phyloP scores from a whole-genome alignment of 495 filamentous ascomycete genomes.

The Sporormia fimetaria region DNA sequence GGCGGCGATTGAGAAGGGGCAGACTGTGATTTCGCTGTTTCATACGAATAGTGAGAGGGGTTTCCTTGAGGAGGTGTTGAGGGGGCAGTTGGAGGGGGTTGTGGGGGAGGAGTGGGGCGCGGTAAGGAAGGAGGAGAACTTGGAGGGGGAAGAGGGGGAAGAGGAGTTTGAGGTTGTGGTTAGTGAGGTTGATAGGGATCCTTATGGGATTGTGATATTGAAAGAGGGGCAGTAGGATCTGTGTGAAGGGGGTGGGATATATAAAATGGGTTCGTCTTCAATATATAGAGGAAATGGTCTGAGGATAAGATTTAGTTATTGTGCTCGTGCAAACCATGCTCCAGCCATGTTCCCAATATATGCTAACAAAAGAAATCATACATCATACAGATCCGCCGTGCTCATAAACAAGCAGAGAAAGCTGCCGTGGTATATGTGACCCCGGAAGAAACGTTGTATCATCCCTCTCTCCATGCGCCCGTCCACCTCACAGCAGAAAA shows the following conservation, averaged over 20 bases:
- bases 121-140: slow-evolving; percentile 35
- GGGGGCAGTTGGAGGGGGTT: slow-evolving; percentile 45
- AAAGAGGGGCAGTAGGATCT: slow-evolving; percentile 26
- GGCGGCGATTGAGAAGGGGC: slow-evolving; percentile 76
- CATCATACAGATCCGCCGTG: too few species aligned
- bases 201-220: slow-evolving; percentile 54
- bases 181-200: slow-evolving; percentile 71
- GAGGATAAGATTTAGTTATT: too few species aligned
- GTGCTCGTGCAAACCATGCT: too few species aligned
- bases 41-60: slow-evolving; percentile 86
- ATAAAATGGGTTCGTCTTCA: too few species aligned
- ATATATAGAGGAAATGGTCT: too few species aligned
- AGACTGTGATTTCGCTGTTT: slow-evolving; percentile 68
- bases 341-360: too few species aligned
- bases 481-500: too few species aligned
- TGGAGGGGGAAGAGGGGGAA: slow-evolving; percentile 40
- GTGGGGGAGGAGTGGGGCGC: slow-evolving; percentile 46
- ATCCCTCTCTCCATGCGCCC: too few species aligned
- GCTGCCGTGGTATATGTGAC: too few species aligned
- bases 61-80: slow-evolving; percentile 62
- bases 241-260: not conserved
- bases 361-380: too few species aligned
- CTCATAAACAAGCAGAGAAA: too few species aligned
- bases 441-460: too few species aligned
- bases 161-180: slow-evolving; percentile 51